Evolutionary conservation across 202 grass and related monocot species (phyloP).

Genomic region (Carex sylvatica): DNA sequence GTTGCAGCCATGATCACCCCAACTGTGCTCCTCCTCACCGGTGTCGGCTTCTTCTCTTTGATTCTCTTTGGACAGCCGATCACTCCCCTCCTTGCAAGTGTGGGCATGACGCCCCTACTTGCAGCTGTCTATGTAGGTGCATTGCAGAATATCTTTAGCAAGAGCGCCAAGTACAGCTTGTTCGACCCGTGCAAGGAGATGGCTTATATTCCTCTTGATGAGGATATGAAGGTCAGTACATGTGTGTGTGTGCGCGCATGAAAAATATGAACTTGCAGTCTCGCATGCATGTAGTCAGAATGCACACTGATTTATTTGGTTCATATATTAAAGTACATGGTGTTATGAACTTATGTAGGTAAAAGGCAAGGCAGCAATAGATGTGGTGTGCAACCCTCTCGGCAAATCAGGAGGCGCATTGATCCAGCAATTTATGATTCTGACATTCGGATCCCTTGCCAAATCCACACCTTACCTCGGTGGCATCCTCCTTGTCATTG

Average conservation of each 20-base stretch:
- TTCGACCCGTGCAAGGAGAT: conserved; percentile 99
- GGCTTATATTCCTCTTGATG: conserved; percentile 99
- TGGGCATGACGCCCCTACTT: conserved; percentile 91
- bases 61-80: conserved; percentile 84
- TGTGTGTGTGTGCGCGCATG: background rate
- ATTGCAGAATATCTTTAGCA: conserved; percentile 98
- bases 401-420: conserved; percentile 94
- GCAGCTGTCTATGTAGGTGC: conserved; percentile 95
- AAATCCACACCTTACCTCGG: conserved; percentile 95
- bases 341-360: conserved; percentile 49
- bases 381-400: conserved; percentile 97
- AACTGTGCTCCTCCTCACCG: conserved; percentile 85
- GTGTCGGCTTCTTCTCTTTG: conserved; percentile 96
- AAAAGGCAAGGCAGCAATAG: conserved; percentile 96
- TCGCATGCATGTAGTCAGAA: background rate
- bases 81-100: conserved; percentile 57
- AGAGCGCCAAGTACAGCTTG: conserved; percentile 98
- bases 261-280: conserved; percentile 14
- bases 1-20: conserved; percentile 96
- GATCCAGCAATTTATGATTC: conserved; percentile 99
- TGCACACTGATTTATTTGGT: conserved; percentile 2
- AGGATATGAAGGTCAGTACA: conserved; percentile 94
- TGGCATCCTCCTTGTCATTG: conserved; percentile 93
- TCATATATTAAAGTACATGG: background rate
- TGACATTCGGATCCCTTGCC: conserved; percentile 89